phyloP scores from a whole-genome alignment of 2,329 filamentous ascomycete genomes.

The Basipetospora sp. region DNA sequence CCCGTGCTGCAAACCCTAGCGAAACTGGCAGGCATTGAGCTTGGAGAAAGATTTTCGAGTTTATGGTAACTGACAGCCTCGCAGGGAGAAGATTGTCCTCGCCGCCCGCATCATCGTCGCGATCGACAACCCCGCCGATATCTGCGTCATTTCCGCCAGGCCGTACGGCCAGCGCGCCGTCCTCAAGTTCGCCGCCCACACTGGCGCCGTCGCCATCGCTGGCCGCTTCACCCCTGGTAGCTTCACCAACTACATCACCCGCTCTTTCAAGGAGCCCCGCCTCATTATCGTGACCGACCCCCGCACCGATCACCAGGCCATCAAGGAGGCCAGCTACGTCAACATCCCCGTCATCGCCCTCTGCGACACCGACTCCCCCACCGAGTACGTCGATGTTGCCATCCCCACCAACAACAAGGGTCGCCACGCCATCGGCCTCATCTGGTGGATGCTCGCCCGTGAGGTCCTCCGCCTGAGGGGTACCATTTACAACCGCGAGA shows the following conservation, averaged over 20 bases:
- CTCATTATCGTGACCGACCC: constrained; percentile 99
- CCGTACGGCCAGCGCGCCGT: constrained; percentile 99
- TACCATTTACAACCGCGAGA: constrained; percentile 88
- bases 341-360: constrained; percentile 99
- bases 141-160: constrained; percentile 98
- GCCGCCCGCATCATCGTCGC: constrained; percentile 97
- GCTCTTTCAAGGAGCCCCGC: constrained; percentile 99
- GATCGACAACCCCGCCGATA: constrained; percentile 98
- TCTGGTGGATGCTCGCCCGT: constrained; percentile 99
- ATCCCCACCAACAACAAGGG: constrained; percentile 99
- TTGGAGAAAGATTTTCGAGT: no score
- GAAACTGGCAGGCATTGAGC: no score
- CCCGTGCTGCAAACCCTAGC: no score
- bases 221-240: constrained; percentile 99
- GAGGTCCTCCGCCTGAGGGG: constrained; percentile 98
- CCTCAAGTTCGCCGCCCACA: constrained; percentile 98
- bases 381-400: constrained; percentile 98
- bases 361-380: constrained; percentile 97
- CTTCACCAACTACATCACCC: constrained; percentile 99
- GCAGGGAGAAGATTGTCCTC: constrained; percentile 98
- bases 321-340: constrained; percentile 99
- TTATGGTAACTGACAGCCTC: constrained; percentile 11
- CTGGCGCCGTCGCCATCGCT: constrained; percentile 91
- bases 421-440: constrained; percentile 91
- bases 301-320: constrained; percentile 98